A percentile compares a stretch with the other conserved stretches of the same genome.
Conservation (phyloP, 768 basidiomycete species). For the Cubamyces sp. region DNA sequence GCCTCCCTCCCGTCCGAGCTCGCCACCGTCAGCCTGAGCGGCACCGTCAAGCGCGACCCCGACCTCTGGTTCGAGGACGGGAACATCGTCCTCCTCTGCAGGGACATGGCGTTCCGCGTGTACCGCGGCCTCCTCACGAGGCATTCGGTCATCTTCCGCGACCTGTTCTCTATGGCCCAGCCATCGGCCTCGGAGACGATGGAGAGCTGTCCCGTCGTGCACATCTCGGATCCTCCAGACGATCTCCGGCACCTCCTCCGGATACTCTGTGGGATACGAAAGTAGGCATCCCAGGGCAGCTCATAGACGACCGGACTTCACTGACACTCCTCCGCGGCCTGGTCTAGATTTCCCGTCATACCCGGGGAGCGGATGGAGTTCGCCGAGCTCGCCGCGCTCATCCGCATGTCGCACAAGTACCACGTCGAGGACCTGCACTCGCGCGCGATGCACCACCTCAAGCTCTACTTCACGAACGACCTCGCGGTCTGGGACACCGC, state of each 20-base stretch:
- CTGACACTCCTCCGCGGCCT: background rate
- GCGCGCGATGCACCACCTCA: constrained; percentile 25
- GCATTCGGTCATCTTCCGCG: constrained; percentile 29
- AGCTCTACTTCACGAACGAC: constrained; percentile 27
- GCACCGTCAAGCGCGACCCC: constrained; percentile 24
- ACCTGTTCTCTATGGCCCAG: constrained; percentile 28
- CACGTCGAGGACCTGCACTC: constrained; percentile 24
- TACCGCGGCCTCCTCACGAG: constrained; percentile 30
- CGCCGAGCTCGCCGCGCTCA: constrained; percentile 25
- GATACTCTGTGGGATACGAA: constrained; percentile 16
- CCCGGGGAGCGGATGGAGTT: constrained; percentile 24
- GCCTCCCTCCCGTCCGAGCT: constrained; percentile 21
- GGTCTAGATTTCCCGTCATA: constrained; percentile 17
- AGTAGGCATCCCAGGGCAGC: background rate
- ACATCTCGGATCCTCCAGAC: constrained; percentile 25
- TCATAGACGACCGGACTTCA: background rate
- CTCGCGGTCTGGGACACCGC: constrained; percentile 25
- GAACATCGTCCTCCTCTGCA: constrained; percentile 27
- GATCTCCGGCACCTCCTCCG: constrained; percentile 22
- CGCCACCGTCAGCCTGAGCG: constrained; percentile 20
- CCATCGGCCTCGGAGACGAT: constrained; percentile 23
- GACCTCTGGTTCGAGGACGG: constrained; percentile 33
- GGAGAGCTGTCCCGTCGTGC: constrained; percentile 26
- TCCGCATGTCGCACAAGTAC: constrained; percentile 32
- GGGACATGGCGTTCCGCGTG: constrained; percentile 22